Base-by-base conservation (phyloP, 2,329 filamentous ascomycete genomes). In the Botrytis elliptica region DNA sequence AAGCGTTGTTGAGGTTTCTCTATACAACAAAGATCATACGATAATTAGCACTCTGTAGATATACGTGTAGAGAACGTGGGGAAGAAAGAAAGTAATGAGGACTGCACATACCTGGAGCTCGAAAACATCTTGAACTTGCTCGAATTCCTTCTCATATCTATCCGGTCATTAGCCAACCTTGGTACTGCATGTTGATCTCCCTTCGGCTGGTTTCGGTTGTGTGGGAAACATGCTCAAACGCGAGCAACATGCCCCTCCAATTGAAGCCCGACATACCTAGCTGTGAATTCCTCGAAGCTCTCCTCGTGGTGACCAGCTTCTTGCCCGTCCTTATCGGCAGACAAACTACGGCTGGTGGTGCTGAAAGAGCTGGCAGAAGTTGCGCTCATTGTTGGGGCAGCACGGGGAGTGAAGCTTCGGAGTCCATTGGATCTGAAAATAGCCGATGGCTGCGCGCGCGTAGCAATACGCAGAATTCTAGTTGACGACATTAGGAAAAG, bases 141-240 rank as follows among this genome's bases (percentile, higher is more conserved):
- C 95, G 83, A 99, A 99, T 87, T 99, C 96, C 90, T 98, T 98
- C 90, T 99, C 96, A 83, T 97, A 99, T 87, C 96, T 99, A 83
- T 82, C 73, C 29, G 49, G 49, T 38, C n/a, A 57, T 81, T 74
- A 74, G 74, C 70, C 75, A 74, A 75, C 40, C 79, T 87, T 81
- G 85, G 83, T 81, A 81, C 82, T 83, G 79, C 79, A 80, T 78
- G 77, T 33, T 68, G 74, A 77, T 75, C 57, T 77, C 46, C 62
- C 71, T 71, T 74, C 49, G 67, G 44, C n/a, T 57, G 62, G 74
- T 74, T 75, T 76, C 73, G 74, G 75, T 73, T 71, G 52, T 76
- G 75, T 66, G 75, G 74, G 74, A 73, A 77, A 76, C 71, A 65
- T 75, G 76, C 77, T 77, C 72, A 74, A 76, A 77, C 70, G 68